These are phyloP conservation scores for Liriodendron chinense DNA, from an alignment of 164 flowering plant species.

Conservation along the genomic window DNA sequence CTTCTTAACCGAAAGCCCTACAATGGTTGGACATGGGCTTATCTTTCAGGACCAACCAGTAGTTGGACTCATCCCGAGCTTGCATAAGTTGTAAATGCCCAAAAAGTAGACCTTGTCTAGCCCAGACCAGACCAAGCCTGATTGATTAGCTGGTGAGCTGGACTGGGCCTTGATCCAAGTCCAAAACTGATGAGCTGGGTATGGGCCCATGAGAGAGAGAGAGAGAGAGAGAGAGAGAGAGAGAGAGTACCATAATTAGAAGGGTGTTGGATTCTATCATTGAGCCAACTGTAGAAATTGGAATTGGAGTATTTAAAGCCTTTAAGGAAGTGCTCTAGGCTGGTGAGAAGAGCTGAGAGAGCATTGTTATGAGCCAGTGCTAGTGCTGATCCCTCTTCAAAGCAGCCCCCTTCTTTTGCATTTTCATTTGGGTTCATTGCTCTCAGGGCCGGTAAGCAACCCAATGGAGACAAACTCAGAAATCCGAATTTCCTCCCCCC, in stretches of 20 bases:
- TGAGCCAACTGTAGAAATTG: conserved; percentile 48
- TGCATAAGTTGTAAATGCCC: too few relatives aligned
- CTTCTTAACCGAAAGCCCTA: too few relatives aligned
- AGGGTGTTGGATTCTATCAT: conserved; percentile 35
- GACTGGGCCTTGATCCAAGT: too few relatives aligned
- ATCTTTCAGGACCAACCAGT: too few relatives aligned
- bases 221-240: background rate
- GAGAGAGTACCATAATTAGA: conserved; percentile 34
- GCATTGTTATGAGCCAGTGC: conserved; percentile 48
- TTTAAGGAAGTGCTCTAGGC: conserved; percentile 22
- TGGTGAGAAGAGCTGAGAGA: conserved; percentile 31
- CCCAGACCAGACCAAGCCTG: too few relatives aligned
- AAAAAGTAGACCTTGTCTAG: too few relatives aligned
- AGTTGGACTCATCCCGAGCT: too few relatives aligned
- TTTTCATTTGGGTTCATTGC: conserved; percentile 32
- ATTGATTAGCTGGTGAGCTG: too few relatives aligned
- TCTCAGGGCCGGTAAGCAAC: conserved; percentile 57
- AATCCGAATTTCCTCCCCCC: conserved; percentile 62
- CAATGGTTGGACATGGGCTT: too few relatives aligned
- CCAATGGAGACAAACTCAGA: conserved; percentile 44
- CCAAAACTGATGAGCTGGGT: too few relatives aligned
- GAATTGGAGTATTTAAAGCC: conserved; percentile 50
- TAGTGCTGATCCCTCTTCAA: conserved; percentile 42
- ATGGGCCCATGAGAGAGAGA: too few relatives aligned
- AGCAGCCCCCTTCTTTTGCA: conserved; percentile 33